Evolutionary conservation across 768 basidiomycete species (phyloP), one percentile per base, ranked within the genome.

Genomic region (Boletus speciosus): DNA sequence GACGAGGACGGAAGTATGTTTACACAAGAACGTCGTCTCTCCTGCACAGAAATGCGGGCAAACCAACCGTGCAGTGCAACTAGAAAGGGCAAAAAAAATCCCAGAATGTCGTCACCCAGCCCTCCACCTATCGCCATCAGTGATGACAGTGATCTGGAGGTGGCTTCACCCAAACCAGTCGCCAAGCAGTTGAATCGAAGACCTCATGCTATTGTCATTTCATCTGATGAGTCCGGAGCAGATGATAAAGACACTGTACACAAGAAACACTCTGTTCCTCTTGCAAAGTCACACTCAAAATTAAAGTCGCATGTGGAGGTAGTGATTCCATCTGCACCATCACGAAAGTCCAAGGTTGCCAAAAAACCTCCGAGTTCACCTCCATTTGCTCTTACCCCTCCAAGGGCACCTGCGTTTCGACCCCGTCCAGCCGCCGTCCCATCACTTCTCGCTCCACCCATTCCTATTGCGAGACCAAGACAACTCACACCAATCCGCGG

Each of bases 401-500:
- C 53, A 16, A 49, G 44, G 45, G 40, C 48, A 45, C 31, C 44
- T 16, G 32, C 45, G 19, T 25, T 51, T 27, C 55, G 31, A 48
- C 35, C 19, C 2, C 25, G n/a, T 40, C 27, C 55, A 36, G 14
- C 36, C 14, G 10, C 43, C 37, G 6, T 52, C n/a, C 54, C 54
- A 15, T 29, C 56, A n/a, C 25, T 45, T 38, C 47, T 59, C 29
- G 47, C 43, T 4, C 57, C 52, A 16, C 50, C 54, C 15, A 36
- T 58, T n/a, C 59, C 54, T 40, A 70, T 69, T 21, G 25, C 56
- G 35, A 84, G 78, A 58, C 64, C 76, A n/a, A 81, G 86, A 25
- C 82, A 77, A 57, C 77, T 89, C 31, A 90, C 88, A 4, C 88
- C 88, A 9, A 86, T 89, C 50, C 79, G 81, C 16, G 72, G 75